Evolutionary conservation across 345 rosid genomes (phyloP).

Genomic region (Lepidium aucheri): DNA sequence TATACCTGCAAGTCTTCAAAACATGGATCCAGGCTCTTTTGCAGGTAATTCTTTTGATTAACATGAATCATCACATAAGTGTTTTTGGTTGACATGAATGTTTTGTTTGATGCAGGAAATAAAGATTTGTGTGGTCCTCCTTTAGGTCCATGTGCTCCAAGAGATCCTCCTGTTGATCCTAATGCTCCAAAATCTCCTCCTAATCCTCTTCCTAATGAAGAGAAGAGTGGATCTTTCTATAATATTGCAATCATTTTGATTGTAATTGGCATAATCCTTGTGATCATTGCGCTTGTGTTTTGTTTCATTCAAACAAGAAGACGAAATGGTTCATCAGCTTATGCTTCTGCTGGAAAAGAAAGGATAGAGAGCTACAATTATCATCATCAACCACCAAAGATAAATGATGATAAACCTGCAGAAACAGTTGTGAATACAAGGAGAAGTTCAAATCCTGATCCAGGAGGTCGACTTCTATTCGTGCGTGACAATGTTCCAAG

Average conservation of each 20-base stretch:
- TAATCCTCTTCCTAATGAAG: neutral
- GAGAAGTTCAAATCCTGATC: constrained; percentile 21
- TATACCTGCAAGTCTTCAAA: constrained; percentile 44
- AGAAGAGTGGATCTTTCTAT: constrained; percentile 2
- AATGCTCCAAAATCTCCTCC: constrained; percentile 13
- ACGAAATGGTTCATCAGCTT: neutral
- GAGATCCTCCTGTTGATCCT: neutral
- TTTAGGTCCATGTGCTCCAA: constrained; percentile 31
- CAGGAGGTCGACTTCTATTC: constrained; percentile 37
- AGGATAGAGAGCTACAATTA: constrained; percentile 26
- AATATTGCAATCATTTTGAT: constrained; percentile 26
- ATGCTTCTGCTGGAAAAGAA: constrained; percentile 8
- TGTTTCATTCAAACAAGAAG: constrained; percentile 17
- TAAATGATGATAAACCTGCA: neutral
- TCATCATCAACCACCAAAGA: constrained; percentile 1
- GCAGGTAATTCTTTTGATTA: constrained; percentile 33
- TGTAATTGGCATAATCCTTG: constrained; percentile 16
- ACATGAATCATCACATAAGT: neutral
- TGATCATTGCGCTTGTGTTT: constrained; percentile 18
- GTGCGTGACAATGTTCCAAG: constrained; percentile 39
- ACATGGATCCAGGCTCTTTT: constrained; percentile 38
- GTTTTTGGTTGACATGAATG: neutral
- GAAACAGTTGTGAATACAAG: constrained; percentile 13
- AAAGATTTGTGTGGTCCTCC: constrained; percentile 53
- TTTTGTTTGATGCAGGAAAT: constrained; percentile 43